Conservation (phyloP, 1,284 basidiomycete genomes). For the Heterobasidion occidentale region DNA sequence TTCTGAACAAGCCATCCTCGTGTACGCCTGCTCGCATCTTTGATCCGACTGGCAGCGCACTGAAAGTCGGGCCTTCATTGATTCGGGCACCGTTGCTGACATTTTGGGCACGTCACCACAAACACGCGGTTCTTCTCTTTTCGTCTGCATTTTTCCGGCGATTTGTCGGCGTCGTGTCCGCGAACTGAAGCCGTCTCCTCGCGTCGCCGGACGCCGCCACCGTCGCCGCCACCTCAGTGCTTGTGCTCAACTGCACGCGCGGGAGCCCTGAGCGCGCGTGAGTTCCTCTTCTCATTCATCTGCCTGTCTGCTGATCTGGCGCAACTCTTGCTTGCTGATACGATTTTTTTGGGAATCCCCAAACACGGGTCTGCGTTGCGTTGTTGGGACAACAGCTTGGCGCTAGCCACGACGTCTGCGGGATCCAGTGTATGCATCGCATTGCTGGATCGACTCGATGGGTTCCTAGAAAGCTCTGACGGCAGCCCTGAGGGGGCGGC, state of each 20-base stretch:
- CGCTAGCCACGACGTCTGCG: conserved; percentile 28
- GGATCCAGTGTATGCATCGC: conserved; percentile 55
- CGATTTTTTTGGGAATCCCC: neutral
- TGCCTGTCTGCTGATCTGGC: neutral
- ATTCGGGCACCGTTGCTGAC: too few species aligned
- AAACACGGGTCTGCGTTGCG: neutral
- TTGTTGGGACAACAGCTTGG: neutral
- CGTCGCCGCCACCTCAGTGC: conserved; percentile 55
- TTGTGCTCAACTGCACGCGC: conserved; percentile 67
- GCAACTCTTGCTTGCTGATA: neutral
- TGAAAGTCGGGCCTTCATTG: too few species aligned
- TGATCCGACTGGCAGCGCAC: too few species aligned
- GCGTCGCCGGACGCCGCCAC: conserved; percentile 58
- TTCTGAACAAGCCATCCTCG: conserved; percentile 66
- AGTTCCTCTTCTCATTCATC: conserved; percentile 19
- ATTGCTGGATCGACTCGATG: conserved; percentile 61
- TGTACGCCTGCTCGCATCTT: conserved; percentile 34
- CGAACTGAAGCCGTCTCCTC: conserved; percentile 57
- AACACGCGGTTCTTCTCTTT: neutral
- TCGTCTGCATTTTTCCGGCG: too few species aligned
- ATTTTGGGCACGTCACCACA: too few species aligned
- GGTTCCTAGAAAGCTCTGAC: conserved; percentile 58
- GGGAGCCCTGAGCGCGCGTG: conserved; percentile 49
- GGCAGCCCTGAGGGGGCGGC: conserved; percentile 47
- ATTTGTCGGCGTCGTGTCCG: neutral